Conservation (phyloP, 2,329 filamentous ascomycete species). For the Elsinoe necatrix region DNA sequence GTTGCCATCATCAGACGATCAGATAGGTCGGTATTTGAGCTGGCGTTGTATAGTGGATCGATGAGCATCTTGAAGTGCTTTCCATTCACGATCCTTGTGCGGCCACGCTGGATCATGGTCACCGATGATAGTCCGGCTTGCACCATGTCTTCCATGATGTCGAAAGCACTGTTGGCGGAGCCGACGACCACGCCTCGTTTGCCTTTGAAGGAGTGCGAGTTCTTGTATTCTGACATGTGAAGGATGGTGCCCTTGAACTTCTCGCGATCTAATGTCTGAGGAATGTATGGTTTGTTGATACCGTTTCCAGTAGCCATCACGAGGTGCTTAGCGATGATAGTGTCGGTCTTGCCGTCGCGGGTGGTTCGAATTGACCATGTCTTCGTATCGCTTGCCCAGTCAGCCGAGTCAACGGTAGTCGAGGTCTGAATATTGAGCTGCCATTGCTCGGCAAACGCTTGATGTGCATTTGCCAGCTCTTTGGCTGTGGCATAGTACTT, state of each 20-base stretch:
- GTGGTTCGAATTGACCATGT: constrained; percentile 30
- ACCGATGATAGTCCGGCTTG: constrained; percentile 34
- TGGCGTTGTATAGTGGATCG: constrained; percentile 21
- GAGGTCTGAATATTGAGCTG: constrained; percentile 35
- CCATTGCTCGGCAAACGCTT: constrained; percentile 20
- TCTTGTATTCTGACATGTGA: constrained; percentile 32
- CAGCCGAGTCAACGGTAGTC: constrained; percentile 31
- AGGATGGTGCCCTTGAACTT: constrained; percentile 32
- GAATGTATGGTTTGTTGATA: constrained; percentile 22
- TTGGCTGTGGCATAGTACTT: constrained; percentile 21
- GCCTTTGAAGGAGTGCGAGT: constrained; percentile 29
- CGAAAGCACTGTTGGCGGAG: constrained; percentile 38
- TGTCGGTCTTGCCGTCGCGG: constrained; percentile 2
- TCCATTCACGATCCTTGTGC: constrained; percentile 24
- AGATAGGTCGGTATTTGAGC: constrained; percentile 19
- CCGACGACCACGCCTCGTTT: constrained; percentile 39
- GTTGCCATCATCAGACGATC: constrained; percentile 21
- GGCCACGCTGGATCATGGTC: constrained; percentile 40
- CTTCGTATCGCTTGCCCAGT: constrained; percentile 31
- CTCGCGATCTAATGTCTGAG: constrained; percentile 20
- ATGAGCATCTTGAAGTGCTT: neutral
- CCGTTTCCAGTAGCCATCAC: constrained; percentile 30
- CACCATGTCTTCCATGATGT: constrained; percentile 35
- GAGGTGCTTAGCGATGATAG: constrained; percentile 24
- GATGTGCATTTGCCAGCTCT: constrained; percentile 19